Evolutionary conservation across 305 asterid species (phyloP), one percentile per base, ranked within the genome.

Genomic region (Petunia hybrid): DNA sequence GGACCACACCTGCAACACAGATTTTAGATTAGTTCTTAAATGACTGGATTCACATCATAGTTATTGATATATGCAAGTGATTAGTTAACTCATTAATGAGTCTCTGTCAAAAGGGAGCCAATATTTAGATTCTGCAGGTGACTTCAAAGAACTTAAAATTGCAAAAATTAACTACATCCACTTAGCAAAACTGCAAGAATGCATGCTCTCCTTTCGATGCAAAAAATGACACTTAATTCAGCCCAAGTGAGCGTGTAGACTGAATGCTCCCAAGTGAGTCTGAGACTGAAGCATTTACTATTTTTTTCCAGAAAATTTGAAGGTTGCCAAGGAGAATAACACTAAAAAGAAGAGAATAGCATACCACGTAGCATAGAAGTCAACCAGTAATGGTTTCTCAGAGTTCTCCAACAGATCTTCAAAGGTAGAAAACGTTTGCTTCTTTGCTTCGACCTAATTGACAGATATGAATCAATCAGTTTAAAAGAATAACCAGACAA

Each of bases 281-380:
- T 0, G 8, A 36, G 61, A 64, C 71, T 10, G 67, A 82, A 56
- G 61, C 31, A 56, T 56, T 56, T 14, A 56, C 61, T 4, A 56
- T 22, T 61, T 16, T 66, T 13, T 22, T 59, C 40, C 16, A 82
- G 8, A 57, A 81, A 82, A 43, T 4, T 53, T 73, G 67, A 80
- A 66, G 42, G 42, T 5, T 7, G 60, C 42, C 78, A 48, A 64
- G 67, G 81, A 57, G 76, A 36, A 76, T 35, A 48, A 68, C 41
- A n/a, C 14, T 42, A 62, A 57, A 22, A 76, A 73, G 22, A 10
- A 80, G 7, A 42, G 75, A 65, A 75, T 60, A n/a, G 57, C 78
- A 83, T 88, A 95, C 99, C 99, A 95, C 79, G 98, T 95, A 56
- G 99, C 99, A 85, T 95, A 94, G 87, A 95, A 95, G 87, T 95